Conservation (phyloP, 1,284 basidiomycete genomes). For the Malassezia pachydermatis region DNA sequence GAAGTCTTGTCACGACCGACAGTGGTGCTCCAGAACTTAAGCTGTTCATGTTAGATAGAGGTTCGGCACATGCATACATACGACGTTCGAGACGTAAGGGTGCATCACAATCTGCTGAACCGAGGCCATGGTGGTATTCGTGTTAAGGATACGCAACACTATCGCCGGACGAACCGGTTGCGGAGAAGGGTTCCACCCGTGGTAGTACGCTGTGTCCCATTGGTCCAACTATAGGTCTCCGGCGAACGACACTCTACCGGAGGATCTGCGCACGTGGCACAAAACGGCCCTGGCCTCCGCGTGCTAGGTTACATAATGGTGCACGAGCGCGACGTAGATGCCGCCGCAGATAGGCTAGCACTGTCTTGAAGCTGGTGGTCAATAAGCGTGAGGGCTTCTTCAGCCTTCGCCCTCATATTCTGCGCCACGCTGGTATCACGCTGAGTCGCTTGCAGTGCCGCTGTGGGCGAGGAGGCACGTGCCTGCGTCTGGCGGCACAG, state of each 20-base stretch:
- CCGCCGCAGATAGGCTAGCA: not conserved
- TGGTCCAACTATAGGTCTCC: not conserved
- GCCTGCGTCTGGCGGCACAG: not conserved
- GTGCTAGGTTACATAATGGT: slow-evolving; percentile 1
- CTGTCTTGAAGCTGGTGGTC: not conserved
- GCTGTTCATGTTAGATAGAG: slow-evolving; percentile 14
- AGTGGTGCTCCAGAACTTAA: slow-evolving; percentile 48
- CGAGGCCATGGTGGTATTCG: slow-evolving; percentile 30
- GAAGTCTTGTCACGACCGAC: slow-evolving; percentile 59
- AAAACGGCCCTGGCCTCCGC: too few relatives aligned
- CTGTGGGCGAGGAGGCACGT: not conserved
- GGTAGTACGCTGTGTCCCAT: too few relatives aligned
- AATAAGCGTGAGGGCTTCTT: not conserved
- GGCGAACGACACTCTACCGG: slow-evolving; percentile 2
- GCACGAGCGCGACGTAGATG: not conserved
- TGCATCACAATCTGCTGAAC: slow-evolving; percentile 46
- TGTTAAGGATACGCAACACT: not conserved
- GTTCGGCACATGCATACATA: slow-evolving; percentile 12
- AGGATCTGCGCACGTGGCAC: too few relatives aligned
- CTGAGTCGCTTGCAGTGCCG: slow-evolving; percentile 8
- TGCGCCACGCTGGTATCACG: not conserved
- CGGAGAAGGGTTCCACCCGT: not conserved
- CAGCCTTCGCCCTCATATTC: not conserved
- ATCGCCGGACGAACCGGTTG: not conserved
- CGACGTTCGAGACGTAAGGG: slow-evolving; percentile 43